phyloP scores from a whole-genome alignment of 495 filamentous ascomycete genomes.

The Penicillium fimorum region DNA sequence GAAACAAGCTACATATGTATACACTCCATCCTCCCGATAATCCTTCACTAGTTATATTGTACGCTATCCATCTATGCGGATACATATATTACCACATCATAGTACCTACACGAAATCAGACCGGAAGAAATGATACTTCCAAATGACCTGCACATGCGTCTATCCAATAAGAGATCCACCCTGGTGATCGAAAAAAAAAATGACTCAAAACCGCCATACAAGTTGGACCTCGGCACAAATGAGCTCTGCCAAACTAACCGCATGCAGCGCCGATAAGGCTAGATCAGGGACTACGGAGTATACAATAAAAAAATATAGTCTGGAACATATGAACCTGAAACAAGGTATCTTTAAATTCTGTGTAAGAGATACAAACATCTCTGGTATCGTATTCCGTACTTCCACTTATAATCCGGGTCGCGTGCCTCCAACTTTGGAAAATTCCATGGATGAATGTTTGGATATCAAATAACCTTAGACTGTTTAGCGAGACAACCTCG shows the following conservation, averaged over 20 bases:
- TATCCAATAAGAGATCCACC: conserved; percentile 12
- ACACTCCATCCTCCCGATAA: no score
- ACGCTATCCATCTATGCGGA: not conserved
- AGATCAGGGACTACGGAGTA: conserved; percentile 1
- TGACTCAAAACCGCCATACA: conserved; percentile 23
- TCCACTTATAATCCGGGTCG: not conserved
- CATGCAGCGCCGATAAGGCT: conserved; percentile 8
- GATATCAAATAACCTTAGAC: not conserved
- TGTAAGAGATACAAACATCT: not conserved
- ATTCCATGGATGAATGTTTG: not conserved
- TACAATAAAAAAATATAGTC: not conserved
- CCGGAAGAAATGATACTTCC: conserved; percentile 10
- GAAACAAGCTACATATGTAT: not conserved
- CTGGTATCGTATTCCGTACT: not conserved
- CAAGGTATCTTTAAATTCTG: not conserved
- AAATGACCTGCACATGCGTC: conserved; percentile 3
- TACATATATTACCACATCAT: not conserved
- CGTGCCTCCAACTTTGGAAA: not conserved
- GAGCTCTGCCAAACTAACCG: conserved; percentile 10
- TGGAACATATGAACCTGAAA: not conserved
- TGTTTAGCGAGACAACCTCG: not conserved
- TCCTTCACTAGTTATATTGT: not conserved
- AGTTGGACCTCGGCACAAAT: conserved; percentile 30
- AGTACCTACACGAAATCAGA: conserved; percentile 14
- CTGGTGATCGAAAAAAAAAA: conserved; percentile 11